A percentile compares a stretch with the other conserved stretches of the same genome.
Evolutionary conservation across 2,329 filamentous ascomycete genomes (phyloP).

Genomic region (Graphiopsis chlorocephala): DNA sequence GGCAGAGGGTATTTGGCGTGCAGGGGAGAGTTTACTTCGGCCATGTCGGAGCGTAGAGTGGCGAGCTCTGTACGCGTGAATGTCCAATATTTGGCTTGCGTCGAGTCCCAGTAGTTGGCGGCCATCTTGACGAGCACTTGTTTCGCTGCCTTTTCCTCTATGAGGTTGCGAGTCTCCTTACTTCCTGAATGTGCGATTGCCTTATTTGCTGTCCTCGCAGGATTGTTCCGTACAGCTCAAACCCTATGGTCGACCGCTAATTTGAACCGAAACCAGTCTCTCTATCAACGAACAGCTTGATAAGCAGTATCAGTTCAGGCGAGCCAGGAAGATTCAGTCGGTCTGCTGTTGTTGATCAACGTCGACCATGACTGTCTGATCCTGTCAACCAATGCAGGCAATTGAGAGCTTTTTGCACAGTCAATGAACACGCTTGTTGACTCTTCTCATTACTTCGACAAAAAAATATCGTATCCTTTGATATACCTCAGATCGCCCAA

Average conservation of each 20-base stretch:
- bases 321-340: not conserved
- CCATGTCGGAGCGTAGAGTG: constrained; percentile 70
- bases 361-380: not conserved
- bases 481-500: not conserved
- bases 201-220: not conserved
- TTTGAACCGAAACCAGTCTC: not conserved
- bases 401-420: not conserved
- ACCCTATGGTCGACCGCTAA: no score
- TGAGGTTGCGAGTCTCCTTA: not conserved
- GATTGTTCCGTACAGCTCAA: not conserved
- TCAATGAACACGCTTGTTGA: not conserved
- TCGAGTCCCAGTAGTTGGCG: constrained; percentile 95
- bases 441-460: not conserved
- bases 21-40: constrained; percentile 66
- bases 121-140: constrained; percentile 60
- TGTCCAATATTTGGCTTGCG: constrained; percentile 85
- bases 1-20: constrained; percentile 80
- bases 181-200: not conserved
- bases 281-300: not conserved
- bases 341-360: not conserved
- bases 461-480: not conserved
- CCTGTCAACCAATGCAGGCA: not conserved
- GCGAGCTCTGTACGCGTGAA: constrained; percentile 80
- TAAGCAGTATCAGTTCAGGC: not conserved
- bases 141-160: not conserved